phyloP scores from a whole-genome alignment of 1,139 yeast genomes.

The Candida anutae region DNA sequence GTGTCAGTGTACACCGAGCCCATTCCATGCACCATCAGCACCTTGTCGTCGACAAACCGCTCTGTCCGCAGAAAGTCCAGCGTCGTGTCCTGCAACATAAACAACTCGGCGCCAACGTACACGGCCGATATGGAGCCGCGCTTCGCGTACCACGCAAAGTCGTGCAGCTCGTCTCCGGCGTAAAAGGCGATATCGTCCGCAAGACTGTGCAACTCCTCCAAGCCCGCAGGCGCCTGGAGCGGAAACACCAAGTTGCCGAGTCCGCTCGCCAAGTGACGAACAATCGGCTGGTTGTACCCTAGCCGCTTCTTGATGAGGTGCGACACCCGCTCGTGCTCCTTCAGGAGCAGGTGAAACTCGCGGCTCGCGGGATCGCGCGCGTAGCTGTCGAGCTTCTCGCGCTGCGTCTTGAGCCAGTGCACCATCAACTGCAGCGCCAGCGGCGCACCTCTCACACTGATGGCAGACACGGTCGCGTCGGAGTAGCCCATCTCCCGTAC shows the following conservation, averaged over 20 bases:
- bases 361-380: constrained; percentile 16
- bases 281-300: constrained; percentile 50
- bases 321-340: constrained; percentile 54
- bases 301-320: constrained; percentile 56
- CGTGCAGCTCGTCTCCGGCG: constrained; percentile 77
- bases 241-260: constrained; percentile 51
- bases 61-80: constrained; percentile 46
- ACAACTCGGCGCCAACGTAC: constrained; percentile 68
- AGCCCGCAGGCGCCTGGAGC: constrained; percentile 37
- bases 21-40: constrained; percentile 44
- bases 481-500: constrained; percentile 54
- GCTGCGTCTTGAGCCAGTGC: constrained; percentile 32
- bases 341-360: constrained; percentile 18
- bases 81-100: constrained; percentile 74
- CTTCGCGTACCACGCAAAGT: constrained; percentile 91
- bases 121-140: constrained; percentile 62
- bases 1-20: constrained; percentile 56
- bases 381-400: constrained; percentile 27
- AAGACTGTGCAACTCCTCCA: constrained; percentile 64
- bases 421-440: constrained; percentile 41
- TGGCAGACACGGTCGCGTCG: constrained; percentile 59
- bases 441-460: constrained; percentile 28
- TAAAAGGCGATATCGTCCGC: constrained; percentile 78
- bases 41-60: constrained; percentile 55
- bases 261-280: constrained; percentile 37